Percentiles rank a stretch among this genome's conserved stretches.
Evolutionary conservation across 202 grass and related monocot species (phyloP).

Genomic region (Cymbopogon flexuosus): DNA sequence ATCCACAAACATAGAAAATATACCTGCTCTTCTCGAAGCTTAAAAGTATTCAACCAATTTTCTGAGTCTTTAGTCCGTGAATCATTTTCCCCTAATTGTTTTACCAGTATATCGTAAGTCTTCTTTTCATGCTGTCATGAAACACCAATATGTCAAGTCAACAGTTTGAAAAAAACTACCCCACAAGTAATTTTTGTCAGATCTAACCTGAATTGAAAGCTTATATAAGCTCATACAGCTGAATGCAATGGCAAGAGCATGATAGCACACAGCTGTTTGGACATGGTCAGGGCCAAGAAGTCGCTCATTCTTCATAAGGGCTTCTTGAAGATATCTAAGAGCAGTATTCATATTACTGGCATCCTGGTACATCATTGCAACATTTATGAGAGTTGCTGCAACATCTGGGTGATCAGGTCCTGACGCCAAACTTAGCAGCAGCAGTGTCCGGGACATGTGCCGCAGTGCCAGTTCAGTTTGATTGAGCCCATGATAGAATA

Average conservation of each 20-base stretch:
- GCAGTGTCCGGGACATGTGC: constrained; percentile 88
- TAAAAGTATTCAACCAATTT: constrained; percentile 93
- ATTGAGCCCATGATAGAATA: constrained; percentile 95
- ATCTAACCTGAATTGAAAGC: constrained; percentile 86
- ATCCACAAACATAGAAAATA: neutral
- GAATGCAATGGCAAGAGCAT: constrained; percentile 95
- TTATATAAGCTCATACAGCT: constrained; percentile 88
- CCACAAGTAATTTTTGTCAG: neutral
- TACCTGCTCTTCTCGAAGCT: constrained; percentile 76
- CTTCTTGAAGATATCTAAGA: constrained; percentile 91
- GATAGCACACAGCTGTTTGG: constrained; percentile 94
- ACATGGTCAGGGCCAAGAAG: constrained; percentile 90
- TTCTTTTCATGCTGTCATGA: constrained; percentile 80
- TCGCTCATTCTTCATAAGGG: constrained; percentile 82
- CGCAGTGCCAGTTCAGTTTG: constrained; percentile 80
- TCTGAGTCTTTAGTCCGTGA: constrained; percentile 82
- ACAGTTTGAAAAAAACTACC: neutral
- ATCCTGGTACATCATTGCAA: constrained; percentile 99
- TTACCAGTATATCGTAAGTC: constrained; percentile 83
- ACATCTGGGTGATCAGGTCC: constrained; percentile 89
- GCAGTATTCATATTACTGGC: constrained; percentile 76
- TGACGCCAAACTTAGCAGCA: constrained; percentile 77
- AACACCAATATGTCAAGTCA: constrained; percentile 10
- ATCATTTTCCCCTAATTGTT: constrained; percentile 83
- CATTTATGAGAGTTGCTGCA: constrained; percentile 88